These are phyloP conservation scores for Pythium phragmiticola DNA, from an alignment of 352 stramenopile species.

Conservation along the genomic window DNA sequence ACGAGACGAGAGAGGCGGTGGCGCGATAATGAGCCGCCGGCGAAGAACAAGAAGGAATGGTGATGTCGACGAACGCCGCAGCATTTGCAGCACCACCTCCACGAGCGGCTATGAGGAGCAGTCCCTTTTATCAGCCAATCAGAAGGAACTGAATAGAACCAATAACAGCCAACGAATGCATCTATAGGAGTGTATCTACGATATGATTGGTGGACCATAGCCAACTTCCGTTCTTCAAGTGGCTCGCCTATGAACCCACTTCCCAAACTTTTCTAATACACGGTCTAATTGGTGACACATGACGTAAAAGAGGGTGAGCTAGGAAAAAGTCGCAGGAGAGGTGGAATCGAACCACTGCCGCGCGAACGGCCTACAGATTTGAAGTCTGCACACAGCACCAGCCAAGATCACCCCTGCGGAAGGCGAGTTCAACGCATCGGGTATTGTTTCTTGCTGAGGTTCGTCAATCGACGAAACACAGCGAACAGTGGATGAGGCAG, in stretches of 20 bases:
- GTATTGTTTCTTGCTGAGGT: not conserved
- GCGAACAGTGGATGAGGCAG: not conserved
- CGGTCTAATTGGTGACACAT: not conserved
- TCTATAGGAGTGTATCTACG: not conserved
- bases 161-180: conserved; percentile 9
- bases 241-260: conserved; percentile 10
- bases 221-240: conserved; percentile 26
- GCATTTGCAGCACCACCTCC: conserved; percentile 8
- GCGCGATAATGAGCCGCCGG: not conserved
- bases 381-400: conserved; percentile 91
- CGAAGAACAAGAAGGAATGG: conserved; percentile 11
- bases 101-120: conserved; percentile 7
- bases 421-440: not conserved
- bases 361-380: conserved; percentile 90
- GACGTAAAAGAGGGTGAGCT: conserved; percentile 22
- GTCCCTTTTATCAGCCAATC: conserved; percentile 15
- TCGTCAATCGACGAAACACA: not conserved
- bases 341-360: conserved; percentile 92
- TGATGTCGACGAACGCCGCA: conserved; percentile 23
- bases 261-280: not conserved
- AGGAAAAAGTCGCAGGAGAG: conserved; percentile 79
- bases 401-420: conserved; percentile 83
- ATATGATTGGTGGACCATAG: conserved; percentile 19
- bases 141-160: not conserved
- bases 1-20: not conserved